Base-by-base conservation (phyloP, 768 basidiomycete species). In the Lyophyllum atratum region DNA sequence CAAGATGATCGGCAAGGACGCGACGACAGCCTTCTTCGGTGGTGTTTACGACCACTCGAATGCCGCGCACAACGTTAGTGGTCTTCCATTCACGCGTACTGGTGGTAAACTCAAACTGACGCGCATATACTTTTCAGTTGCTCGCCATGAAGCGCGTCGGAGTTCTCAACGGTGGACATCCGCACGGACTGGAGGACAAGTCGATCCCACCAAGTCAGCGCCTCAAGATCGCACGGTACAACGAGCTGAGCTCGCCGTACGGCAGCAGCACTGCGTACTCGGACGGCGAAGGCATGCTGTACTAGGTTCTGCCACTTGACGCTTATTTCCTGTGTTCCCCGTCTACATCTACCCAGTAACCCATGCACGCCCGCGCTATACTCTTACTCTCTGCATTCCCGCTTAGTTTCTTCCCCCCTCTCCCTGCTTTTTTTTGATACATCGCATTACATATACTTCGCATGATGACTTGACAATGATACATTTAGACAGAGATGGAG, bases 11-110 rank as follows among this genome's bases (percentile, higher is more conserved):
- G 95, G 95, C 55, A 91, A 85, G 70, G 95, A 96, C 65, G 94
- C 91, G 2, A 93, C 93, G 3, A 92, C 92, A 0, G 93, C 94
- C 6, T 97, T 96, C 81, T 95, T 96, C 66, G 95, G 95, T 59
- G 92, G 90, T 57, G 88, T 94, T 0, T 93, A 93, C 66, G 90
- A 91, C 62, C 92, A 93, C 66, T 92, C 89, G 28, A 93, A 93
- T 67, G 90, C 91, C 44, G 90, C 92, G 6, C 90, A 93, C 70
- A 93, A 93, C 66, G 86, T 88, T 66, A 34, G 86, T 72, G 28
- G 7, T 43, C 25, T 21, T 15, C 22, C 14, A 14, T 39, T 8
- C 0, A 31, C 42, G 5, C 21, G 17, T 17, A 7, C 6, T 12
- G 10, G 26, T 28, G 7, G n/a, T n/a, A 10, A 2, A 40, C 44